Evolutionary conservation across 139 green algal genomes (phyloP), one percentile per base, ranked within the genome.

Genomic region (Limnomonas spitsbergensis): DNA sequence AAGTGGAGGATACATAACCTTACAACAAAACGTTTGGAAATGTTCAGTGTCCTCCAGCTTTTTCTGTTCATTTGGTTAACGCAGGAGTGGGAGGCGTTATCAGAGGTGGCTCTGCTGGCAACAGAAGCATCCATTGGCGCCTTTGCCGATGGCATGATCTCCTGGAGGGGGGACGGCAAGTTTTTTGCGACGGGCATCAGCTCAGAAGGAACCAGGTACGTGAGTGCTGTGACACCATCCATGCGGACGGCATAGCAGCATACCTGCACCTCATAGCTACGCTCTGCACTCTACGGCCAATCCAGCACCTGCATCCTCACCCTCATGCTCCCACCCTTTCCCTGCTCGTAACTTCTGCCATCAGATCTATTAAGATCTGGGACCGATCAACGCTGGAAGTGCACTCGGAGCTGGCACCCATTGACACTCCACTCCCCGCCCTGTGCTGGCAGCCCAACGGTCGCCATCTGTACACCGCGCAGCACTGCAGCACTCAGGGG

Each of bases 361-460:
- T 61, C 29, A 70, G 56, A 20, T 37, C 32, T 2, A 35, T 92
- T 40, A 78, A 86, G 7, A 80, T 96, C 1, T 97, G 91, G 92
- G 86, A 94, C 34, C 80, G 88, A 0, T 85, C 92, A 2, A 82
- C 56, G 3, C 85, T 84, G 35, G 73, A 86, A 66, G 83, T 95
- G 74, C 89, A 96, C 56, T 78, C 92, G 0, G 39, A 70, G 2
- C 89, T 80, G 0, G 88, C 93, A 78, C 36, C 38, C 0, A 82
- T 78, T 1, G 61, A 76, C 35, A 87, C 72, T 1, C 81, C 95
- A 39, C 47, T 82, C 56, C 82, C 76, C n/a, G 31, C 80, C 4
- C 35, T 95, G 2, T 87, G 89, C 31, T 98, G 94, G 93, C 92
- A 97, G 81, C 95, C 95, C 66, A 96, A 95, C 71, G 92, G 93